Evolutionary conservation across 306 rosid genomes (phyloP).

Genomic region (Cajanus cajan): DNA sequence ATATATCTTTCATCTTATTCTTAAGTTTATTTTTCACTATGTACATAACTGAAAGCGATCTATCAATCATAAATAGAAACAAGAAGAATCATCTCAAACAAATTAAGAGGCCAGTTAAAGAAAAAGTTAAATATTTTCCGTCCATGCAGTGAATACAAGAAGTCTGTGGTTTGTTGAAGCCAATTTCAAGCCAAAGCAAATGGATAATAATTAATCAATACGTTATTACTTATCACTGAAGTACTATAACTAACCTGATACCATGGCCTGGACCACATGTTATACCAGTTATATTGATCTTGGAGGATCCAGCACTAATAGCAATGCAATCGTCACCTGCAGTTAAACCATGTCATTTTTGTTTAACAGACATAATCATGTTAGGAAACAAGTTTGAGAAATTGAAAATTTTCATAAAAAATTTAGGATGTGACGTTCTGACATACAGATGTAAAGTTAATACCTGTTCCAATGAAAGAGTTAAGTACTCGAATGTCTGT

Average conservation of each 20-base stretch:
- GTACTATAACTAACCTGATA: constrained; percentile 42
- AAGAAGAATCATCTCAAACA: no score
- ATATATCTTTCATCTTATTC: no score
- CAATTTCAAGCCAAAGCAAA: background rate
- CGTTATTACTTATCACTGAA: background rate
- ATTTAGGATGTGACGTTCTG: no score
- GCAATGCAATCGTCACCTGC: constrained; percentile 59
- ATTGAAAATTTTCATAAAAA: background rate
- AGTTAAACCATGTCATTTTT: background rate
- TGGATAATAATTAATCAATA: background rate
- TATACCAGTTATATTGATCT: constrained; percentile 29
- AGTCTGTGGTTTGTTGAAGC: background rate
- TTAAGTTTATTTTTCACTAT: no score
- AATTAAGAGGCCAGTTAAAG: no score
- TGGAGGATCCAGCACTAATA: constrained; percentile 49
- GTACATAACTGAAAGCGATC: no score
- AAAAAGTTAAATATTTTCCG: no score
- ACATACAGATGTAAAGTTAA: background rate
- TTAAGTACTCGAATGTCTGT: constrained; percentile 36
- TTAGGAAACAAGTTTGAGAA: background rate
- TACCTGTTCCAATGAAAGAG: constrained; percentile 50
- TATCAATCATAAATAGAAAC: no score
- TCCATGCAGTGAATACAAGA: no score
- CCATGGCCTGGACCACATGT: constrained; percentile 69
- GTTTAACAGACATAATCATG: background rate